Evolutionary conservation across 805 yeast genomes (phyloP), one percentile per base, ranked within the genome.

Genomic region (Ogataea wickerhamii): DNA sequence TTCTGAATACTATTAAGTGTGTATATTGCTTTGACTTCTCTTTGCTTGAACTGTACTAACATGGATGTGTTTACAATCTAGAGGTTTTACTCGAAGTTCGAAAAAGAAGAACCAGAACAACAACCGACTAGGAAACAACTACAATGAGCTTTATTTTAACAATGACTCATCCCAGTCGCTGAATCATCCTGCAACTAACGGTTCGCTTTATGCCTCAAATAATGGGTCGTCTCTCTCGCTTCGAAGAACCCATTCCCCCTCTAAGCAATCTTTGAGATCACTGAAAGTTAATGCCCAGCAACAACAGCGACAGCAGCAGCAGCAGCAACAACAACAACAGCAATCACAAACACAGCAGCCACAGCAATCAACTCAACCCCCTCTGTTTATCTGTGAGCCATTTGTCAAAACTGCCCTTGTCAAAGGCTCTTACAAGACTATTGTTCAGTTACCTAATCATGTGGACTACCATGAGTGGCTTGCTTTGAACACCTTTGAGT

Each of bases 381-480:
- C 88, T 4, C 65, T 93, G 38, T 93, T 89, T 55, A 59, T 93
- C 49, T 81, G 93, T 55, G 96, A 89, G 51, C 98, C 97, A 11
- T 93, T 85, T 60, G 93, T 89, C 4, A 81, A 89, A 45, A 87
- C 97, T 0, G 95, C 98, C 0, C 67, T 93, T 24, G 98, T 94
- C 14, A 93, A 91, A 57, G 99, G 99, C 13, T 85, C 96, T 0
- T 93, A 88, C 67, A 88, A 86, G 55, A 89, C 98, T 1, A 93
- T 93, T 48, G 97, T 93, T 1, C 95, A 87, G 56, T 68, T 87
- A 17, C 98, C 99, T 14, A 87, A 87, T 56, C 91, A 91, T 56
- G 97, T 94, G 10, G 98, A 93, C 55, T 73, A 78, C 43, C 86
- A 88, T 38, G 99, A 93, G 60, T 93, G 99, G 99, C 70, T 93